Evolutionary conservation across 1,284 basidiomycete species (phyloP).

Genomic region (Moniliella sp.): DNA sequence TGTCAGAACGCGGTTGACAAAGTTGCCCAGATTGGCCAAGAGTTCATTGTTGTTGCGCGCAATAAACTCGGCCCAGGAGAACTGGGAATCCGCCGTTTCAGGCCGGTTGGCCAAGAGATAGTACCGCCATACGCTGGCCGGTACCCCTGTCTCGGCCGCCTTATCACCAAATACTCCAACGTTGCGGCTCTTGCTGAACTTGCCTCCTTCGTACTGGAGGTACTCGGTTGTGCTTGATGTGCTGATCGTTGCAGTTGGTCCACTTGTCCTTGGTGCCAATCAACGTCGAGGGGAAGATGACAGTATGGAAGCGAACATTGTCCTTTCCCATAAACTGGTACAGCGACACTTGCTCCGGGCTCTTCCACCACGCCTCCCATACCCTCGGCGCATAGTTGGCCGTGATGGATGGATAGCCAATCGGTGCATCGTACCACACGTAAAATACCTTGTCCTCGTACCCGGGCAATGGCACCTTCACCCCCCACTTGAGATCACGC

Average conservation of each 20-base stretch:
- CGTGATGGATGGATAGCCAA: slow-evolving; percentile 92
- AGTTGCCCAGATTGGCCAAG: slow-evolving; percentile 92
- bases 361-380: slow-evolving; percentile 94
- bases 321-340: slow-evolving; percentile 78
- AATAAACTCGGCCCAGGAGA: slow-evolving; percentile 90
- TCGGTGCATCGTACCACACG: slow-evolving; percentile 82
- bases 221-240: slow-evolving; percentile 92
- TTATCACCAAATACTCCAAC: slow-evolving; percentile 92
- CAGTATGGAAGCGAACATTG: slow-evolving; percentile 87
- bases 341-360: slow-evolving; percentile 67
- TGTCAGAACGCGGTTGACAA: slow-evolving; percentile 80
- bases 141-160: slow-evolving; percentile 75
- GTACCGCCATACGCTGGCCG: slow-evolving; percentile 86
- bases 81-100: slow-evolving; percentile 80
- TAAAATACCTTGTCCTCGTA: slow-evolving; percentile 91
- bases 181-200: slow-evolving; percentile 92
- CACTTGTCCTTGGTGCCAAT: slow-evolving; percentile 72
- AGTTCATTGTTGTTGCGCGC: slow-evolving; percentile 80
- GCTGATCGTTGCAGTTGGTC: slow-evolving; percentile 72
- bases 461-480: slow-evolving; percentile 59
- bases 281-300: slow-evolving; percentile 78
- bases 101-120: slow-evolving; percentile 80
- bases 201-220: slow-evolving; percentile 92
- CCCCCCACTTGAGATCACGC: slow-evolving; percentile 84
- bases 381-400: slow-evolving; percentile 78